Base-by-base conservation (phyloP, 768 basidiomycete species). In the Gelatoporia subvermispora region DNA sequence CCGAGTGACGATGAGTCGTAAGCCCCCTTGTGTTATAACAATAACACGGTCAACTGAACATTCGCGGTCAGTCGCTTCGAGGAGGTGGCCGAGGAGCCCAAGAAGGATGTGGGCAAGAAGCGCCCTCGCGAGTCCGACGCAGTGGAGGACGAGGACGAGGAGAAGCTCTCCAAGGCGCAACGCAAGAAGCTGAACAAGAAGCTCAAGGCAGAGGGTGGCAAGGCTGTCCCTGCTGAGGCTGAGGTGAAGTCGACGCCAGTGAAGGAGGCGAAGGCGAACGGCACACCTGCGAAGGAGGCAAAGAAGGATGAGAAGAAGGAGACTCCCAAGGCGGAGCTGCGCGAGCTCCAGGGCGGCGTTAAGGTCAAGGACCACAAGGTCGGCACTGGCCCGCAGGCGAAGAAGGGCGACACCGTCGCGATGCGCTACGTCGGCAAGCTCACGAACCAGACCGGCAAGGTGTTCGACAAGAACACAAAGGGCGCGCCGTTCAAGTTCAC, bases 351-450 rank as follows among this genome's bases (percentile, higher is more conserved):
- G 3, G 59, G 57, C 23, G 94, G 93, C 13, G 68, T 97, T 46
- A 81, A 86, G 65, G 71, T 91, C 54, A 68, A 76, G 54, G 95
- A 98, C 65, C 65, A 73, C 53, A 93, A 85, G 62, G 61, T 79
- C 41, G 95, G 95, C 39, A 79, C 78, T 1, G 95, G 95, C n/a
- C 81, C 88, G 34, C 73, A 76, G 60, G 93, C 89, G 16, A 96
- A 94, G 74, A 79, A 82, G 47, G 94, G 94, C 15, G 82, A 85
- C 68, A 83, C 72, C 37, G 76, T 96, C 42, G 73, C 72, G 46
- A 89, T 98, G 85, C 76, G 95, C 49, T 98, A 97, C 68, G 84
- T 98, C 58, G 95, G 95, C 56, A 95, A 93, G 72, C 74, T 96
- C 37, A 65, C 70, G 44, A 81, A 83, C 52, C 28, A 31, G 28